Base-by-base conservation (phyloP, 768 basidiomycete species). In the Auriscalpium microsporum region DNA sequence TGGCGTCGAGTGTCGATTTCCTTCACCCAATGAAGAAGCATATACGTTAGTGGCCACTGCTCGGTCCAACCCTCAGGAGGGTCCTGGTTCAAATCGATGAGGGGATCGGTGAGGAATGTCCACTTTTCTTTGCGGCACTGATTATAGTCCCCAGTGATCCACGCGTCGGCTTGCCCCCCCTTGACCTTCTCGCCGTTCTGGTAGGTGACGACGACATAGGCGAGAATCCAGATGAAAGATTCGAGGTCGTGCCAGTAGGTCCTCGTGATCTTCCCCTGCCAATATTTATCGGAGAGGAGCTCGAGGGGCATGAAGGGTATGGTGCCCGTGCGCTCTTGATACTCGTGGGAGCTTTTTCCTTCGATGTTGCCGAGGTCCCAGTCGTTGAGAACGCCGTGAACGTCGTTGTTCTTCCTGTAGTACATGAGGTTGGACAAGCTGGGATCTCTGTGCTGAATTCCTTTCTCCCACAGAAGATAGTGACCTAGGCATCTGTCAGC, bases 351-450 rank as follows among this genome's bases (percentile, higher is more conserved):
- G 17, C 9, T 10, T 3, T 11, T 11, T 8, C 19, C 51, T 11
- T 17, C 19, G 38, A 42, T n/a, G 17, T 52, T 21, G 5, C 5
- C 38, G 8, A 42, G 4, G 36, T 52, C 51, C 51, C 51, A 52
- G 51, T 52, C 51, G 40, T 52, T 42, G 37, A 52, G 51, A 21
- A 52, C 38, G n/a, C n/a, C n/a, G n/a, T n/a, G n/a, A n/a, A n/a
- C n/a, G n/a, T n/a, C n/a, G n/a, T n/a, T n/a, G n/a, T n/a, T n/a
- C n/a, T n/a, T n/a, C n/a, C n/a, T n/a, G n/a, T n/a, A n/a, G n/a
- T 8, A 37, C 51, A 52, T 42, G 9, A 52, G 51, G 17, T 52
- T 52, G 2, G 14, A 5, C 1, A 28, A 7, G 51, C 38, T 52
- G 4, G 36, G 51, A 45, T 42, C 38, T 23, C 38, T 9, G 13